Percentiles rank a stretch among this genome's conserved stretches.
phyloP scores from a whole-genome alignment of 2,329 filamentous ascomycete species.

The Teratosphaeria epicoccoides region DNA sequence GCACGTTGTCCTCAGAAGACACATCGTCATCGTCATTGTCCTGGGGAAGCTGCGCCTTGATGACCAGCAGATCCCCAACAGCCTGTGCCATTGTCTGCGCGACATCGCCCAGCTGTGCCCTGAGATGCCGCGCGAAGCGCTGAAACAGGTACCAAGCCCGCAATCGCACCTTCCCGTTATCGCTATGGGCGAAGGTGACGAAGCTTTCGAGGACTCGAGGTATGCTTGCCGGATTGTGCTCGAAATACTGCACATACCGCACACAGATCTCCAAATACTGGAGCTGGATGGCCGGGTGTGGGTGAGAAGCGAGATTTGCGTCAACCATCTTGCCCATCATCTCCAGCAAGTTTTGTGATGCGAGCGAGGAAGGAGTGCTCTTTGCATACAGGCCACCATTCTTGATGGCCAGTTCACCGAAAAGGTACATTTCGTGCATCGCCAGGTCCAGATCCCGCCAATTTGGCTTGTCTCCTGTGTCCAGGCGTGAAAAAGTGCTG shows the following conservation, averaged over 20 bases:
- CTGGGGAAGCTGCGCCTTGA: slow-evolving; percentile 77
- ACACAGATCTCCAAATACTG: slow-evolving; percentile 99
- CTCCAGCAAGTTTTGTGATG: slow-evolving; percentile 68
- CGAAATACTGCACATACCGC: slow-evolving; percentile 86
- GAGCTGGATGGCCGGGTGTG: slow-evolving; percentile 81
- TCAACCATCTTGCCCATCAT: slow-evolving; percentile 97
- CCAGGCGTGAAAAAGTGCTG: slow-evolving; percentile 71
- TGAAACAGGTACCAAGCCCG: slow-evolving; percentile 97
- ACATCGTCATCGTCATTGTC: slow-evolving; percentile 79
- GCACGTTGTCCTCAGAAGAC: slow-evolving; percentile 85
- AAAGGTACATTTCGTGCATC: slow-evolving; percentile 87
- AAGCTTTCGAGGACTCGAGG: slow-evolving; percentile 84
- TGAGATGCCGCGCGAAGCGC: slow-evolving; percentile 79
- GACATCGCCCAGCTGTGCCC: slow-evolving; percentile 73
- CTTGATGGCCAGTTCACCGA: slow-evolving; percentile 86
- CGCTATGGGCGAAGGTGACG: slow-evolving; percentile 78
- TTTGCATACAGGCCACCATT: slow-evolving; percentile 81
- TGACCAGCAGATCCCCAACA: slow-evolving; percentile 74
- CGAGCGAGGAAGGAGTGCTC: slow-evolving; percentile 66
- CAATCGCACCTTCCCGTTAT: slow-evolving; percentile 74
- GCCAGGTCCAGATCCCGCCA: slow-evolving; percentile 95
- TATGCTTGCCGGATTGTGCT: slow-evolving; percentile 69
- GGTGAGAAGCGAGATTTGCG: slow-evolving; percentile 74
- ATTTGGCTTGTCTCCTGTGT: slow-evolving; percentile 66
- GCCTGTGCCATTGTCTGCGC: slow-evolving; percentile 87